Conservation (phyloP, 805 yeast species). For the Candida silvicultrix region DNA sequence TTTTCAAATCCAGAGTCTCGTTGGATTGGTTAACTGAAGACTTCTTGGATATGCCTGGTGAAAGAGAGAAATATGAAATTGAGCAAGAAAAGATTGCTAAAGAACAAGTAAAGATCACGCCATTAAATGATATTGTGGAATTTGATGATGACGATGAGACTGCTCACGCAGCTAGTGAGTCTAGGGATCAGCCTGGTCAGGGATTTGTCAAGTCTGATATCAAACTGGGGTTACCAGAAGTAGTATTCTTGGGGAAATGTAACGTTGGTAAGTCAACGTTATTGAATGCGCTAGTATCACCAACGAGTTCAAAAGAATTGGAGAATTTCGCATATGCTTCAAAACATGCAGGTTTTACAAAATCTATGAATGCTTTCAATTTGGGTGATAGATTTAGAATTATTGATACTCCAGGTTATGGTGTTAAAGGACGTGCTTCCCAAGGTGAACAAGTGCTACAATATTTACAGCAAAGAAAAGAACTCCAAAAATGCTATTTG, state of each 20-base stretch:
- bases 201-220: not conserved
- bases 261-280: slow-evolving; percentile 85
- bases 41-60: slow-evolving; percentile 54
- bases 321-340: slow-evolving; percentile 47
- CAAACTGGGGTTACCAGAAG: slow-evolving; percentile 52
- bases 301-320: slow-evolving; percentile 23
- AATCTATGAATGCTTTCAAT: slow-evolving; percentile 65
- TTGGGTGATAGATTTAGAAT: slow-evolving; percentile 57
- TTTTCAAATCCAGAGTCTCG: slow-evolving; percentile 37
- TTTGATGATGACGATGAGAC: slow-evolving; percentile 2
- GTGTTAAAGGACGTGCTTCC: slow-evolving; percentile 51
- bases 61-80: slow-evolving; percentile 25
- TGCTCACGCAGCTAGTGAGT: not conserved
- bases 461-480: slow-evolving; percentile 50
- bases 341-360: slow-evolving; percentile 48
- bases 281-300: slow-evolving; percentile 52
- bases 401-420: slow-evolving; percentile 91
- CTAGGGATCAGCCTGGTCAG: slow-evolving; percentile 7
- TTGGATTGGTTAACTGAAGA: slow-evolving; percentile 57
- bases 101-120: slow-evolving; percentile 6
- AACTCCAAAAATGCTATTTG: slow-evolving; percentile 52
- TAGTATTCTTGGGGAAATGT: slow-evolving; percentile 71
- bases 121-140: slow-evolving; percentile 8
- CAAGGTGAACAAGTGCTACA: slow-evolving; percentile 70
- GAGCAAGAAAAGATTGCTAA: slow-evolving; percentile 6